Conservation (phyloP, 2,329 filamentous ascomycete species). For the Monilinia fructicola region DNA sequence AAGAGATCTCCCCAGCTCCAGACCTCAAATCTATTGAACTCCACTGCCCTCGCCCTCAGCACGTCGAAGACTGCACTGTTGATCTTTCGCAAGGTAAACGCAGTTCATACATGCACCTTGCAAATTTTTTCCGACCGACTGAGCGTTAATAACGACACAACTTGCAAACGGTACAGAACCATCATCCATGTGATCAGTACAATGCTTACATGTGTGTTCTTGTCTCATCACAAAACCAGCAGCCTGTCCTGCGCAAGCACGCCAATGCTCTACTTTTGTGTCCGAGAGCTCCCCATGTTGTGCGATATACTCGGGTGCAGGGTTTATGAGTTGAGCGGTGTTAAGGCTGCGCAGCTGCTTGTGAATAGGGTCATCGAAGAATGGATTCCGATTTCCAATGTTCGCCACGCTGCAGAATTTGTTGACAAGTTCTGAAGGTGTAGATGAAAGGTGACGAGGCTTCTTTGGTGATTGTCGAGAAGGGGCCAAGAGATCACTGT, state of each 20-base stretch:
- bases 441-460: not conserved
- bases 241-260: constrained; percentile 15
- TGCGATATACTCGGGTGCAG: not conserved
- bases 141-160: not conserved
- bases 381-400: not conserved
- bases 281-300: not conserved
- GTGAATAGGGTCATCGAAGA: constrained; percentile 12
- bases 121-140: not conserved
- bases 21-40: not conserved
- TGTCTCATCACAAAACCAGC: not conserved
- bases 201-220: not conserved
- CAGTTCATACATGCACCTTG: constrained; percentile 15
- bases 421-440: not conserved
- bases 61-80: constrained; percentile 11
- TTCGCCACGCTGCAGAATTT: constrained; percentile 14
- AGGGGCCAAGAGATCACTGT: not conserved
- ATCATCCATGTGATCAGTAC: not conserved
- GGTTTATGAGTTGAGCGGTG: not conserved
- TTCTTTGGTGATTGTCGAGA: constrained; percentile 10
- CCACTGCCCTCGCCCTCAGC: not conserved
- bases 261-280: constrained; percentile 12
- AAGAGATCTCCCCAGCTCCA: not conserved
- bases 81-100: constrained; percentile 7
- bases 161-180: not conserved
- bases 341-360: not conserved